Evolutionary conservation across 2,329 filamentous ascomycete species (phyloP).

Genomic region (Mycosphaerella sp.): DNA sequence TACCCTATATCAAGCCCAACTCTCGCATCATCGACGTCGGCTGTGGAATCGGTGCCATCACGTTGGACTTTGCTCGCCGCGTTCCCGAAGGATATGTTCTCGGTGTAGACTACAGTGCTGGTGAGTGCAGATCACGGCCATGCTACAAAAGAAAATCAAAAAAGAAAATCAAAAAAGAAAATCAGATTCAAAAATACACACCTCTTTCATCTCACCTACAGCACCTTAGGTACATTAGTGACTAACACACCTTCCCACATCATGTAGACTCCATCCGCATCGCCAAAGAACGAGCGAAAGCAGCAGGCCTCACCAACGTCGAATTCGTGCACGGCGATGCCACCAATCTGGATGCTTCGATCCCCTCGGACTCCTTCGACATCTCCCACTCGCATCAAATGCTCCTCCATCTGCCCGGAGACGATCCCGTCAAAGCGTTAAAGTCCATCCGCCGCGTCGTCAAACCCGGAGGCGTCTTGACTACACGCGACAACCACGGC

Average conservation of each 20-base stretch:
- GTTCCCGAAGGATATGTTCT: constrained; percentile 29
- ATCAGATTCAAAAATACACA: too few relatives aligned
- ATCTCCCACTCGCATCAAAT: constrained; percentile 54
- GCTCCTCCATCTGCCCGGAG: constrained; percentile 45
- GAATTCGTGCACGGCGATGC: constrained; percentile 11
- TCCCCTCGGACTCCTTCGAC: constrained; percentile 41
- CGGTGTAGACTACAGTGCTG: constrained; percentile 35
- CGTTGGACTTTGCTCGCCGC: constrained; percentile 33
- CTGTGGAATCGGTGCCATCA: constrained; percentile 42
- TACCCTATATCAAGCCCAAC: constrained; percentile 21
- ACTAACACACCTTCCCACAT: neutral
- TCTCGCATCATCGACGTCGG: constrained; percentile 40
- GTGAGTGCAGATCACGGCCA: neutral
- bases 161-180: too few relatives aligned
- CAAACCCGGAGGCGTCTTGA: constrained; percentile 48
- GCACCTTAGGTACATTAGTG: too few relatives aligned
- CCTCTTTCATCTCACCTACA: too few relatives aligned
- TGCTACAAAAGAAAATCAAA: too few relatives aligned
- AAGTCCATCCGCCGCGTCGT: constrained; percentile 49
- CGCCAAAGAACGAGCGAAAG: constrained; percentile 6
- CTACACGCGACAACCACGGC: constrained; percentile 34
- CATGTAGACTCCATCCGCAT: constrained; percentile 5
- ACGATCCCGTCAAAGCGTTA: constrained; percentile 44
- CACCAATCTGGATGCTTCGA: neutral
- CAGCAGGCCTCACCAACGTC: constrained; percentile 10